Conservation (phyloP, 2,329 filamentous ascomycete genomes). For the Apiospora sp. region DNA sequence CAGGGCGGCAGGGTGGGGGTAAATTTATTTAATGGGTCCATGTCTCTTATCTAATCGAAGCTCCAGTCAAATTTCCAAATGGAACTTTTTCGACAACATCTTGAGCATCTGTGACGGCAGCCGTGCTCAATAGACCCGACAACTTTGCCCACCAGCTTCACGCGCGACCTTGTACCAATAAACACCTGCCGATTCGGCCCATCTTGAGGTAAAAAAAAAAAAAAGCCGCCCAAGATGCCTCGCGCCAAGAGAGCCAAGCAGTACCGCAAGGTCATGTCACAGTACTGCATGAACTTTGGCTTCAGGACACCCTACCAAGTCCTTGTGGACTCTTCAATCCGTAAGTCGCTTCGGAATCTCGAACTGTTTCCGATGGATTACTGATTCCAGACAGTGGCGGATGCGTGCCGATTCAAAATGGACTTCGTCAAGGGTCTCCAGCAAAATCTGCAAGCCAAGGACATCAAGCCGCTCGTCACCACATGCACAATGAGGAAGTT, state of each 20-base stretch:
- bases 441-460: slow-evolving; percentile 79
- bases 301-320: slow-evolving; percentile 97
- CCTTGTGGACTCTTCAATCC: slow-evolving; percentile 84
- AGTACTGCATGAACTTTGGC: slow-evolving; percentile 90
- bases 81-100: slow-evolving; percentile 12
- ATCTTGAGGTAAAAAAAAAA: neutral
- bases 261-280: slow-evolving; percentile 92
- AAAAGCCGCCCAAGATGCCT: slow-evolving; percentile 38
- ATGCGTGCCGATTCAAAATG: slow-evolving; percentile 87
- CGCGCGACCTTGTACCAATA: neutral
- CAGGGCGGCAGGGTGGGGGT: slow-evolving; percentile 12
- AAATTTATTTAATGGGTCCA: neutral
- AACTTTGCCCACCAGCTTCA: neutral
- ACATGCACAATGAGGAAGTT: slow-evolving; percentile 84
- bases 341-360: neutral
- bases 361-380: neutral
- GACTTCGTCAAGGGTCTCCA: slow-evolving; percentile 80
- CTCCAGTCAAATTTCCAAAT: slow-evolving; percentile 19
- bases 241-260: slow-evolving; percentile 73
- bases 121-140: slow-evolving; percentile 22
- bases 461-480: slow-evolving; percentile 86
- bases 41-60: slow-evolving; percentile 18
- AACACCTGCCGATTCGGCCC: neutral
- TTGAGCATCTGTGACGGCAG: slow-evolving; percentile 13
- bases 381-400: slow-evolving; percentile 58